Evolutionary conservation across 192 early-diverging fungal genomes (phyloP), one percentile per base, ranked within the genome.

Genomic region (Dimargaris cristalligena): DNA sequence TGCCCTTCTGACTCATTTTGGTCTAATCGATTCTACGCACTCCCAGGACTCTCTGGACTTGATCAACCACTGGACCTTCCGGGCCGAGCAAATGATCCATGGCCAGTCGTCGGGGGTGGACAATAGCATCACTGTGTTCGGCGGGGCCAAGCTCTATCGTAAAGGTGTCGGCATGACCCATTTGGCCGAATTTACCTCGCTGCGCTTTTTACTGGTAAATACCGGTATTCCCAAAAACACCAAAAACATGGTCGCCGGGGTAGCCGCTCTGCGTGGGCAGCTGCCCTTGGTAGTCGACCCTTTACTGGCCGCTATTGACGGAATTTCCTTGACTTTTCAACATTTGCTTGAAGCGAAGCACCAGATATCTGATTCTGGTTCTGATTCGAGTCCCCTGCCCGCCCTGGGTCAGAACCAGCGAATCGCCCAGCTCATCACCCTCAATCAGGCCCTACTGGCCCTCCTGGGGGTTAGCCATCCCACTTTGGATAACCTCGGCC

Each of bases 81-180:
- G 77, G 54, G 84, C 89, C 1, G 96, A 99, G 67, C 85, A 92
- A 67, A 87, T 99, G 11, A 85, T 94, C 16, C 96, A 99, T 63
- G 92, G 92, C 10, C 90, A 85, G 32, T 92, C 94, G 4, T 92
- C 88, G 28, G 96, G 96, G 1, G 79, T 99, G 14, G 96, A 99
- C 64, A 99, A 99, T 65, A 74, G 91, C 22, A 77, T 97, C 10
- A 78, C 82, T 56, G 89, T 89, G 25, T 91, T 74, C 67, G 95
- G 94, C 74, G 88, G 89, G 23, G 87, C 87, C 44, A 76, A 85
- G 47, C 60, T 72, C 4, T 95, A 81, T 67, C 66, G 71, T 16
- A 84, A 82, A 60, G 86, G 84, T 26, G 32, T 74, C 38, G 60
- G 60, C 8, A 67, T 84, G 52, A 51, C 63, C 18, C 68, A 68